Evolutionary conservation across 1,139 yeast species (phyloP).

Genomic region (Suhomyces choctaworum): DNA sequence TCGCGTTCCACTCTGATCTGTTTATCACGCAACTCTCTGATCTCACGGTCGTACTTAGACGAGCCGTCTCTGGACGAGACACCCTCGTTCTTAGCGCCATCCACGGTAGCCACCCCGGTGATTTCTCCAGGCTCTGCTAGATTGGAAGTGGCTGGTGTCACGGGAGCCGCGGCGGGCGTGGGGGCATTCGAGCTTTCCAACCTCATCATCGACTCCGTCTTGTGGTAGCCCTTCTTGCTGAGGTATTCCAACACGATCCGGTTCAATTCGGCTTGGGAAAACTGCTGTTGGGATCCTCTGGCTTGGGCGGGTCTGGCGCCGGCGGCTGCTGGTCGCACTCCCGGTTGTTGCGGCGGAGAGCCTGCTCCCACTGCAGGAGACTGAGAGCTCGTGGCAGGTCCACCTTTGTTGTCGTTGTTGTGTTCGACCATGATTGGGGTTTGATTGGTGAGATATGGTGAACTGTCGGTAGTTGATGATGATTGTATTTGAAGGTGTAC

Average conservation of each 20-base stretch:
- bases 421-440: conserved; percentile 1
- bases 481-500: conserved; percentile 3
- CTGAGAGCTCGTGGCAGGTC: conserved; percentile 2
- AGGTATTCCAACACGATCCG: conserved; percentile 89
- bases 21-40: conserved; percentile 43
- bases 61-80: conserved; percentile 30
- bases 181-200: conserved; percentile 78
- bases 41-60: conserved; percentile 35
- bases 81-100: conserved; percentile 27
- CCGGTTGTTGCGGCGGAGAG: conserved; percentile 10
- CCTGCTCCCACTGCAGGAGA: conserved; percentile 8
- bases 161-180: conserved; percentile 56
- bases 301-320: conserved; percentile 15
- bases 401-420: conserved; percentile 6
- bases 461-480: conserved; percentile 1
- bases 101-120: conserved; percentile 23
- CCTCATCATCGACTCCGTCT: conserved; percentile 91
- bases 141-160: conserved; percentile 44
- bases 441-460: conserved; percentile 3
- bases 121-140: conserved; percentile 40
- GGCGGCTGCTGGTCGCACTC: conserved; percentile 7
- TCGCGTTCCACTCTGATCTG: conserved; percentile 39
- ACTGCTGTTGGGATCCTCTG: conserved; percentile 37
- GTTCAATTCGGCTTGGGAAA: conserved; percentile 77
- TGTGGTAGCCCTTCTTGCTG: conserved; percentile 89